Percentiles rank a stretch among this genome's conserved stretches.
Evolutionary conservation across 2,329 filamentous ascomycete species (phyloP).

Genomic region (Botryotinia convoluta): DNA sequence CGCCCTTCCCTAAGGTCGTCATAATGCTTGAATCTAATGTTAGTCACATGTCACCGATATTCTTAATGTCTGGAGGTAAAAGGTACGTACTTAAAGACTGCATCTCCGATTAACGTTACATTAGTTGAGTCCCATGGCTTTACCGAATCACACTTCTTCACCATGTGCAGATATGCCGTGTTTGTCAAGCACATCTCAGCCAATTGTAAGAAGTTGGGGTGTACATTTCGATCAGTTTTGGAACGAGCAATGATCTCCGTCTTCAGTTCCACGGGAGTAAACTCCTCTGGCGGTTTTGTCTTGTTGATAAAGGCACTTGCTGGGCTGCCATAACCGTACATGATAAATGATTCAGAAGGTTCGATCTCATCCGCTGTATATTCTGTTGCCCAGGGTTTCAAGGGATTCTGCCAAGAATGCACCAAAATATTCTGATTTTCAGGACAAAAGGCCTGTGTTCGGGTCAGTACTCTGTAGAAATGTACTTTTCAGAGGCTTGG

Average conservation of each 20-base stretch:
- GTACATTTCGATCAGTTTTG: slow-evolving; percentile 22
- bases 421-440: slow-evolving; percentile 34
- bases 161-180: slow-evolving; percentile 29
- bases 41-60: slow-evolving; percentile 2
- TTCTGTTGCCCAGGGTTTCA: slow-evolving; percentile 28
- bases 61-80: not conserved
- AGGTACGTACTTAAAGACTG: slow-evolving; percentile 32
- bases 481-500: no score
- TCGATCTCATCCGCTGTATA: slow-evolving; percentile 28
- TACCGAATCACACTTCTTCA: slow-evolving; percentile 30
- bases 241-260: slow-evolving; percentile 28
- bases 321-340: slow-evolving; percentile 33
- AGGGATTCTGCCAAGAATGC: slow-evolving; percentile 33
- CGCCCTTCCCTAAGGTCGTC: slow-evolving; percentile 34
- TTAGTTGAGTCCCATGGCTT: slow-evolving; percentile 29
- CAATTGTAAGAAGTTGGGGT: slow-evolving; percentile 28
- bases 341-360: slow-evolving; percentile 35
- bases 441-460: slow-evolving; percentile 28
- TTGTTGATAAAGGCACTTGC: slow-evolving; percentile 28
- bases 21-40: slow-evolving; percentile 27
- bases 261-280: slow-evolving; percentile 32
- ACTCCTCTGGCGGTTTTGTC: slow-evolving; percentile 25
- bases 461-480: slow-evolving; percentile 4
- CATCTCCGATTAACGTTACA: slow-evolving; percentile 34
- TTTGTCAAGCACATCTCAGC: slow-evolving; percentile 28